Conservation (phyloP, 2,329 filamentous ascomycete genomes). For the Leptographium procerum region DNA sequence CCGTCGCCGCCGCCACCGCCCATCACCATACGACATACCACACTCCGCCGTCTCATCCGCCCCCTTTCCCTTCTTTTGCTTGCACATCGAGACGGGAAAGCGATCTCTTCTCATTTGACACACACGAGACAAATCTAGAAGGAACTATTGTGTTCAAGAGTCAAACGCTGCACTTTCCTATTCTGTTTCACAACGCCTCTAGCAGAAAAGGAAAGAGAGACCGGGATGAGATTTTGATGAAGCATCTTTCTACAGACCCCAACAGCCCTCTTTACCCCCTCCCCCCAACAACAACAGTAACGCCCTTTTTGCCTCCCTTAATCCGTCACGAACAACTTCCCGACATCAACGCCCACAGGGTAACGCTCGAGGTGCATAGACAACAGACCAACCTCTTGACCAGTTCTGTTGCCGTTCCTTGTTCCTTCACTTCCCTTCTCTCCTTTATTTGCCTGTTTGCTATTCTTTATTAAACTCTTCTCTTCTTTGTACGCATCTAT, state of each 20-base stretch:
- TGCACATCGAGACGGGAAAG: not conserved
- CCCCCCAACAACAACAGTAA: not conserved
- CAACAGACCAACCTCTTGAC: not conserved
- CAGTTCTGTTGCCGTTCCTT: not conserved
- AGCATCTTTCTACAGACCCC: not conserved
- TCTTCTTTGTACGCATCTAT: not conserved
- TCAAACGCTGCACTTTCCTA: not conserved
- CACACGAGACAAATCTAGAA: not conserved
- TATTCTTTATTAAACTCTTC: not conserved
- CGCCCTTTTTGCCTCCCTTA: not conserved
- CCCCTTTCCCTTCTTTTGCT: not conserved
- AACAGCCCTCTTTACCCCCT: not conserved
- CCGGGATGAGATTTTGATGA: not conserved
- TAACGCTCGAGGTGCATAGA: not conserved
- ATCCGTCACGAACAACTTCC: not conserved
- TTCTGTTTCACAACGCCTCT: not conserved
- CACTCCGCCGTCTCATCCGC: constrained; percentile 5
- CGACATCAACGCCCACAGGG: not conserved
- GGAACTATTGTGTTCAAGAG: not conserved
- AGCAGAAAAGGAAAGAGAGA: not conserved
- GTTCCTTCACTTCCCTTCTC: not conserved
- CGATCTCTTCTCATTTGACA: not conserved
- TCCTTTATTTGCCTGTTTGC: not conserved
- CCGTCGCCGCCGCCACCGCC: constrained; percentile 7
- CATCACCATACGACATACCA: constrained; percentile 4